Conservation (phyloP, 2,329 filamentous ascomycete genomes). For the Immersiporthe knoxdaviesiana region DNA sequence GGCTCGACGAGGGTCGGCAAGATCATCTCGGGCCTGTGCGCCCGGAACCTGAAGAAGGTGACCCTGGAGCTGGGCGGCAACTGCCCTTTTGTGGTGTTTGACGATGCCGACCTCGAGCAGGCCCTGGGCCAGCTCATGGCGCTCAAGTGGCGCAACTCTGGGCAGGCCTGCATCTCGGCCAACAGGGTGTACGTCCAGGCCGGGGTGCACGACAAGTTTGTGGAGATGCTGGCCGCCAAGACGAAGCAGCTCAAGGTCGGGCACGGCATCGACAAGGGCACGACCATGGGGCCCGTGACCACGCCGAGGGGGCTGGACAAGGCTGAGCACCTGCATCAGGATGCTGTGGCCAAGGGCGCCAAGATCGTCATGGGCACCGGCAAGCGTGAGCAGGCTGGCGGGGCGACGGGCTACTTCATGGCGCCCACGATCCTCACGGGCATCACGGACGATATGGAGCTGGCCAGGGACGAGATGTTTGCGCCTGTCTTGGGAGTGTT, state of each 20-base stretch:
- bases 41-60: constrained; percentile 68
- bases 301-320: constrained; percentile 41
- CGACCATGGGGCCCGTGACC: constrained; percentile 43
- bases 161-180: constrained; percentile 67
- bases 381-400: constrained; percentile 47
- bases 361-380: constrained; percentile 50
- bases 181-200: constrained; percentile 68
- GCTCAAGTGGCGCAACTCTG: constrained; percentile 55
- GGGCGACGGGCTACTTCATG: constrained; percentile 69
- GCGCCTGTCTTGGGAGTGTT: constrained; percentile 30
- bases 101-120: constrained; percentile 67
- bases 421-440: constrained; percentile 71
- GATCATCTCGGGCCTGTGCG: constrained; percentile 65
- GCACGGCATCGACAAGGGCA: constrained; percentile 35
- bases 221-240: constrained; percentile 48
- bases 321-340: constrained; percentile 35
- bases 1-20: constrained; percentile 72
- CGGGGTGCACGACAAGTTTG: constrained; percentile 64
- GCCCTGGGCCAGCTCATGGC: constrained; percentile 52
- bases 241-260: constrained; percentile 32
- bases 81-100: constrained; percentile 67
- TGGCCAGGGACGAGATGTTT: constrained; percentile 33
- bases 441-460: constrained; percentile 33
- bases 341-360: constrained; percentile 33
- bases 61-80: constrained; percentile 75